phyloP scores from a whole-genome alignment of 306 rosid species.

The Prunus kanzakura region DNA sequence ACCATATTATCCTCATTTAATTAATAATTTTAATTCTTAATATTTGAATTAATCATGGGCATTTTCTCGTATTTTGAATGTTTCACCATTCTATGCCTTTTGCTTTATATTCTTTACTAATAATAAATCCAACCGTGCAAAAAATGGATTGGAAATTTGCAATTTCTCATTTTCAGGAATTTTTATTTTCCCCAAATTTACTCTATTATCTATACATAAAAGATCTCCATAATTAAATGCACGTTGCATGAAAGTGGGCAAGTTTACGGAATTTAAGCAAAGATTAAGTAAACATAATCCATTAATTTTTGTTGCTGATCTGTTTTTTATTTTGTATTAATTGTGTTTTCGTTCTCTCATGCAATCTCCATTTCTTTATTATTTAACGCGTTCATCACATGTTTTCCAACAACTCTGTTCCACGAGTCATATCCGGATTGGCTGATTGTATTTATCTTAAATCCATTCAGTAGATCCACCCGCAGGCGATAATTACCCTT shows the following conservation, averaged over 20 bases:
- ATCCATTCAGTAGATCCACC: not conserved
- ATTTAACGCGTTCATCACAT: not conserved
- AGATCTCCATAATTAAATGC: too few relatives aligned
- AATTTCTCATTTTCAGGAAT: not conserved
- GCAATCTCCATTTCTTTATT: not conserved
- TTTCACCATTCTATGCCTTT: too few relatives aligned
- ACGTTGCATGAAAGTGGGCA: too few relatives aligned
- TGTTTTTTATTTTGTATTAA: not conserved
- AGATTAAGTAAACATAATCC: too few relatives aligned
- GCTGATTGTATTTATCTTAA: not conserved
- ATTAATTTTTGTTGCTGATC: too few relatives aligned
- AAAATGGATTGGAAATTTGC: not conserved
- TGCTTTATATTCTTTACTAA: not conserved
- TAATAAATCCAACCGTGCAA: not conserved
- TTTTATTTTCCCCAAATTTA: too few relatives aligned
- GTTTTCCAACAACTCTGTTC: not conserved
- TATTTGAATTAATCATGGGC: too few relatives aligned
- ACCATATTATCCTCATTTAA: too few relatives aligned
- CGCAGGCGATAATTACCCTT: not conserved
- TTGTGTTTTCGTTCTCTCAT: not conserved
- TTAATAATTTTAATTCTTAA: too few relatives aligned
- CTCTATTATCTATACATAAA: too few relatives aligned
- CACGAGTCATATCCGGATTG: not conserved
- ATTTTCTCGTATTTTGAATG: too few relatives aligned
- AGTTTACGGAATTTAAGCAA: too few relatives aligned